These are phyloP conservation scores for Hypocrella siamensis DNA, from an alignment of 2,329 filamentous ascomycete genomes.

Conservation along the genomic window DNA sequence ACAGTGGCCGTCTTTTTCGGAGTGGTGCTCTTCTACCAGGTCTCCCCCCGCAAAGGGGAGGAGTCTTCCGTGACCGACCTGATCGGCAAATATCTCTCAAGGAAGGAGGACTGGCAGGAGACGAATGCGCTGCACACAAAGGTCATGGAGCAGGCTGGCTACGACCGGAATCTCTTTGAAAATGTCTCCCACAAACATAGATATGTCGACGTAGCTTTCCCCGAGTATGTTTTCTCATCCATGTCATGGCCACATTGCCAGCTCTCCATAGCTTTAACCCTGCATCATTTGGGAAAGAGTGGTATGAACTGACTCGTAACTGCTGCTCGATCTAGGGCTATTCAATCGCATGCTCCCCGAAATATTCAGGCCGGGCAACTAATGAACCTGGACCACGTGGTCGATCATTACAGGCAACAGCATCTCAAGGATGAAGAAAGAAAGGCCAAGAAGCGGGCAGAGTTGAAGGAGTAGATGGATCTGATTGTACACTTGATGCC, in stretches of 20 bases:
- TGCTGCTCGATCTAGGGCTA: slow-evolving; percentile 19
- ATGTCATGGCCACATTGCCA: too few species aligned
- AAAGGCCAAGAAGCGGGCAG: slow-evolving; percentile 32
- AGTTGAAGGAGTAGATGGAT: slow-evolving; percentile 20
- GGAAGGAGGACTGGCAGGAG: slow-evolving; percentile 32
- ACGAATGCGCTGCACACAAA: slow-evolving; percentile 37
- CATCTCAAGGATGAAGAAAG: slow-evolving; percentile 38
- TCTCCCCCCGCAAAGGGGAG: slow-evolving; percentile 35
- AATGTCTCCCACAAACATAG: slow-evolving; percentile 25
- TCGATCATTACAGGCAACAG: slow-evolving; percentile 40
- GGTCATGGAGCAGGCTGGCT: slow-evolving; percentile 37
- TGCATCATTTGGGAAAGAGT: not conserved
- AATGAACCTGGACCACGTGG: slow-evolving; percentile 37
- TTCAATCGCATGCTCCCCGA: slow-evolving; percentile 32
- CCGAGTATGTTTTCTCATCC: slow-evolving; percentile 46
- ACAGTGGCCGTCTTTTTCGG: slow-evolving; percentile 28
- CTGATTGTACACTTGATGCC: too few species aligned
- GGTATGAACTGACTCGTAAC: not conserved
- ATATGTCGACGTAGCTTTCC: slow-evolving; percentile 36
- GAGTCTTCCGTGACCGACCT: slow-evolving; percentile 27
- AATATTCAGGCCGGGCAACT: slow-evolving; percentile 40
- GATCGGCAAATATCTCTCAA: slow-evolving; percentile 29
- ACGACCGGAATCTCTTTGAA: slow-evolving; percentile 39
- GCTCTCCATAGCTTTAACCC: not conserved
- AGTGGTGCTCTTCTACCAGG: slow-evolving; percentile 28